Evolutionary conservation across 306 rosid genomes (phyloP).

Genomic region (Chamaecrista fasciculata): DNA sequence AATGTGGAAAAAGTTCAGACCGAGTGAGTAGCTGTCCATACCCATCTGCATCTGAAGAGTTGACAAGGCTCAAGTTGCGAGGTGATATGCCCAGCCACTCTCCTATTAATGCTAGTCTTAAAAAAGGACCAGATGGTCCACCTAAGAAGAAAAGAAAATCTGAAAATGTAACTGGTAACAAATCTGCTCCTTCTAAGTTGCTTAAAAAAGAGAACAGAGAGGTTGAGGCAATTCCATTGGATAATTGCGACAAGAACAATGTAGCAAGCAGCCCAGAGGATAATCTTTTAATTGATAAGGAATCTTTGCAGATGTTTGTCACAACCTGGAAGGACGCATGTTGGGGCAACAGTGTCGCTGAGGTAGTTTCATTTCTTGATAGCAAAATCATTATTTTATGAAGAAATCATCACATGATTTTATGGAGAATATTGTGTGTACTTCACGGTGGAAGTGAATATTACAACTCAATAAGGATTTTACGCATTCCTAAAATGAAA

Average conservation of each 20-base stretch:
- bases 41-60: conserved; percentile 83
- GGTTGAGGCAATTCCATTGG: conserved; percentile 18
- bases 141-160: conserved; percentile 43
- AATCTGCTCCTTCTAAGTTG: conserved; percentile 32
- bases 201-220: conserved; percentile 36
- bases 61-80: conserved; percentile 59
- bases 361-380: conserved; percentile 50
- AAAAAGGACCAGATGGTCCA: conserved; percentile 32
- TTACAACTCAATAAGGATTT: neutral
- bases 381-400: neutral
- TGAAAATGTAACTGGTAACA: conserved; percentile 22
- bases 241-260: conserved; percentile 20
- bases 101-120: conserved; percentile 37
- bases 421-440: neutral
- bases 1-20: conserved; percentile 47
- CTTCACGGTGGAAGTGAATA: neutral
- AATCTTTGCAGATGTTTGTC: conserved; percentile 59
- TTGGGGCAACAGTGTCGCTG: conserved; percentile 34
- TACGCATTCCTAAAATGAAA: neutral
- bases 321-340: conserved; percentile 84
- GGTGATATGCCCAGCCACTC: conserved; percentile 35
- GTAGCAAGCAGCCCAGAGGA: conserved; percentile 3
- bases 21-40: conserved; percentile 81
- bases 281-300: conserved; percentile 41
- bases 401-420: neutral